Base-by-base conservation (phyloP, 1,139 yeast genomes). In the Suhomyces guaymorum region DNA sequence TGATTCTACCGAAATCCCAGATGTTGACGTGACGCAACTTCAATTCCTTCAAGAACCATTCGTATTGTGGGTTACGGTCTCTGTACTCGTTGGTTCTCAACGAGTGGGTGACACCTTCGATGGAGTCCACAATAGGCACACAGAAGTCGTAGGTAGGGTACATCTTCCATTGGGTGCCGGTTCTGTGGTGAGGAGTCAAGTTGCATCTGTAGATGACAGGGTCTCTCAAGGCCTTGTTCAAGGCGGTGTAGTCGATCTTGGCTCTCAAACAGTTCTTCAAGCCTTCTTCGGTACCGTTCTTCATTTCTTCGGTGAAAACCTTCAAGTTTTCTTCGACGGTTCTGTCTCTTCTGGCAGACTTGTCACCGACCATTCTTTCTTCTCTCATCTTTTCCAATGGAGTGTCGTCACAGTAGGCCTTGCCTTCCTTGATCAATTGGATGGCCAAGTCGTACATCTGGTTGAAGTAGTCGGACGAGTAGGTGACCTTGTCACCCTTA, bases 71-170 rank as follows among this genome's bases (percentile, higher is more conserved):
- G 61, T 92, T 90, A 70, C 97, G 85, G 73, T 92, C 97, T 67
- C 97, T 82, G 77, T 92, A 92, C 70, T 92, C 97, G 59, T 85
- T 90, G 37, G 97, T 92, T 76, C 97, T 84, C 61, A 92, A 75
- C 36, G 97, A 95, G 56, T 92, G 98, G 33, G 97, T 92, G 28
- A 92, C 96, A 51, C 97, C 97, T 69, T 92, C 97, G 41, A 88
- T 57, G 19, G 97, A 71, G 63, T 92, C 98, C 42, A 92, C 97
- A 39, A 90, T 79, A 41, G 97, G 97, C 43, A 86, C 95, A 75
- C 97, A 90, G 83, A 92, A 92, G 66, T 92, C 98, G 63, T 92
- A 92, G 33, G 96, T 89, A 55, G 98, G 97, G 70, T 92, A 92
- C 61, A 89, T 78, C 66, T 90, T 92, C 97, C 97, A 92, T 38